These are phyloP conservation scores for Saitozyma podzolica DNA, from an alignment of 768 basidiomycete genomes.

Conservation along the genomic window DNA sequence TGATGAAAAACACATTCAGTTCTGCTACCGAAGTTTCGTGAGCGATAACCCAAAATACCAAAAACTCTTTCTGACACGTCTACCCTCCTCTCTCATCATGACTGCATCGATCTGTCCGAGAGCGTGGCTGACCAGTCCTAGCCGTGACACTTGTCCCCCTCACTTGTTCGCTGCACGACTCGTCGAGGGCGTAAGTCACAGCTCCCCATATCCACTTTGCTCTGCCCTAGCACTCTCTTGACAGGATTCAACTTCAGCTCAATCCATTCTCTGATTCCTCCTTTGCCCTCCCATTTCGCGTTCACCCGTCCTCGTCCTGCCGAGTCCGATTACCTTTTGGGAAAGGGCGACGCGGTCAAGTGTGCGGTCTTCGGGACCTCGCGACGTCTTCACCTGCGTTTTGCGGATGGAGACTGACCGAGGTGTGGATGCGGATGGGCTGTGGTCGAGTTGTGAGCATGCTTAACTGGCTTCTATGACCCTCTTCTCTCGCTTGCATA, in stretches of 20 bases:
- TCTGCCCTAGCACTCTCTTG: conserved; percentile 1
- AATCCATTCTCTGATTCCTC: conserved; percentile 51
- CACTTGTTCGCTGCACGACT: neutral
- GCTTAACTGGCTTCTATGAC: conserved; percentile 50
- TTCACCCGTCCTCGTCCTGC: conserved; percentile 13
- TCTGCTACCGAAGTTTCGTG: conserved; percentile 50
- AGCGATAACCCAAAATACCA: conserved; percentile 47
- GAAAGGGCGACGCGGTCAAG: neutral
- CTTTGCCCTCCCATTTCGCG: conserved; percentile 13
- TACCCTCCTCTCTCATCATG: conserved; percentile 7
- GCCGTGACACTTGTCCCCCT: too few relatives aligned
- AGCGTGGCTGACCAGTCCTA: too few relatives aligned
- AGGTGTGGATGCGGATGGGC: conserved; percentile 20
- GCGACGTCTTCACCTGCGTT: conserved; percentile 18
- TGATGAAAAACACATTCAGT: conserved; percentile 48
- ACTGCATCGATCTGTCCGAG: neutral
- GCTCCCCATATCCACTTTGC: neutral
- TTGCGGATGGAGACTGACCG: conserved; percentile 21
- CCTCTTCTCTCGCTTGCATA: neutral
- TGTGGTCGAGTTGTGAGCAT: conserved; percentile 21
- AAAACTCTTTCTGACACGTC: conserved; percentile 39
- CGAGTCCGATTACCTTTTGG: neutral
- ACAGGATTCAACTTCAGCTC: conserved; percentile 51
- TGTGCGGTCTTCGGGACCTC: too few relatives aligned
- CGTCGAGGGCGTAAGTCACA: conserved; percentile 8